Evolutionary conservation across 2,329 filamentous ascomycete genomes (phyloP), one percentile per base, ranked within the genome.

Genomic region (Chaetothyriales sp.): DNA sequence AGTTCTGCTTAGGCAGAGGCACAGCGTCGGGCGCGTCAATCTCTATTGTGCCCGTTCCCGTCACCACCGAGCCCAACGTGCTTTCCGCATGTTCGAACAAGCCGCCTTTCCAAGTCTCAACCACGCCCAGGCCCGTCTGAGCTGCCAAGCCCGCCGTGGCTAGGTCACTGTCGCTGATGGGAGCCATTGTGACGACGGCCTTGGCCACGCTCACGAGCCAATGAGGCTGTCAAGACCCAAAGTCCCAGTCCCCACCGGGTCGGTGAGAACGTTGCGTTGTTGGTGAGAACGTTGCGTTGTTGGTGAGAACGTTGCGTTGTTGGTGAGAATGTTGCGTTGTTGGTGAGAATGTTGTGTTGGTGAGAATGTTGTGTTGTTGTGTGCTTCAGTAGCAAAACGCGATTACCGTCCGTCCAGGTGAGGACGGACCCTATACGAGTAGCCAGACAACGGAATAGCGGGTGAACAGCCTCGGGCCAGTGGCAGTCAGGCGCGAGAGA

Each of bases 401-500:
- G 66, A 64, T 73, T 72, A 72, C 69, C 70, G 71, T 73, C 71
- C 71, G 71, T 68, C 70, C 70, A 67, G 55, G 68, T 72, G 69
- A 73, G 70, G 71, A 73, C 71, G 71, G 71, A 74, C 70, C 66
- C 60, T 64, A 62, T 61, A 68, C 70, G 70, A 66, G 66, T 72
- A 72, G 61, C 68, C 71, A 73, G 61, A 66, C 61, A 65, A 69
- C 65, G 4, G 33, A 37, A 28, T 49, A 15, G 45, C 22, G 46
- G 47, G 47, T 20, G 44, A 44, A 48, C 28, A 51, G 43, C 18
- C 18, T 25, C 13, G 25, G 28, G 43, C 51, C 49, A 53, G 46
- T 18, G 22, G 49, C 28, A 37, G 43, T 51, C 50, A 49, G 18
- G 46, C 46, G 15, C 46, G 46, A 7, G 10, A 40, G 19, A 28